A percentile compares a stretch with the other conserved stretches of the same genome.
These are phyloP conservation scores for Candida cerambycidarum DNA, from an alignment of 805 yeast genomes.

Conservation along the genomic window DNA sequence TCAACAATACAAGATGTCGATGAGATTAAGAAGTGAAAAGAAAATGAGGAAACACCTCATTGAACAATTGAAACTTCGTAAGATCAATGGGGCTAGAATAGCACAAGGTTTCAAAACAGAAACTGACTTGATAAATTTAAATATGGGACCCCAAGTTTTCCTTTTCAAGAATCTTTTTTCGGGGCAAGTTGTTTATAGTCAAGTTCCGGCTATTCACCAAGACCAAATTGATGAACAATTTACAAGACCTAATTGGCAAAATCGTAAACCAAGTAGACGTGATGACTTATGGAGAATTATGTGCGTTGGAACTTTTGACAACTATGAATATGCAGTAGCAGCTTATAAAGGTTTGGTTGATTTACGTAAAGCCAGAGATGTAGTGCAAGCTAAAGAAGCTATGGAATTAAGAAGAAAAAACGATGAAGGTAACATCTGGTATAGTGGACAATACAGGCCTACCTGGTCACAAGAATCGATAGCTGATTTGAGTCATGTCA, in stretches of 20 bases:
- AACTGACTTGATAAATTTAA: constrained; percentile 41
- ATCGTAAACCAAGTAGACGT: constrained; percentile 75
- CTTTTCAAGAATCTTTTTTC: constrained; percentile 81
- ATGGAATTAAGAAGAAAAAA: constrained; percentile 68
- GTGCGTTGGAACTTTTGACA: constrained; percentile 73
- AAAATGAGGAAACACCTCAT: constrained; percentile 47
- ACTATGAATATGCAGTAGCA: constrained; percentile 62
- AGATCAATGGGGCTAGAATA: constrained; percentile 41
- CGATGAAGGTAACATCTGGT: constrained; percentile 81
- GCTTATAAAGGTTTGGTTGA: constrained; percentile 75
- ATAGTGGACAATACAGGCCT: constrained; percentile 84
- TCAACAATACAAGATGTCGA: constrained; percentile 12
- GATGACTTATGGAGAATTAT: constrained; percentile 87
- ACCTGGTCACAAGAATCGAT: constrained; percentile 89
- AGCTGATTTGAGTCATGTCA: constrained; percentile 71
- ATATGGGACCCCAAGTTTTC: constrained; percentile 80
- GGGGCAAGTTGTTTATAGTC: constrained; percentile 89
- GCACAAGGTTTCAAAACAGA: constrained; percentile 39
- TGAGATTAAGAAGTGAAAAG: constrained; percentile 45
- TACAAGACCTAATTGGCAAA: constrained; percentile 85
- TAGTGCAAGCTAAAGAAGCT: constrained; percentile 57
- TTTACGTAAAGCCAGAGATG: constrained; percentile 72
- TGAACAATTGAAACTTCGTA: constrained; percentile 45
- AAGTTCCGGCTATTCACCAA: constrained; percentile 64
- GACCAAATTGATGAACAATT: constrained; percentile 70